Percentiles rank a stretch among this genome's conserved stretches.
Conservation (phyloP, 768 basidiomycete genomes). For the Lepiota venenata region DNA sequence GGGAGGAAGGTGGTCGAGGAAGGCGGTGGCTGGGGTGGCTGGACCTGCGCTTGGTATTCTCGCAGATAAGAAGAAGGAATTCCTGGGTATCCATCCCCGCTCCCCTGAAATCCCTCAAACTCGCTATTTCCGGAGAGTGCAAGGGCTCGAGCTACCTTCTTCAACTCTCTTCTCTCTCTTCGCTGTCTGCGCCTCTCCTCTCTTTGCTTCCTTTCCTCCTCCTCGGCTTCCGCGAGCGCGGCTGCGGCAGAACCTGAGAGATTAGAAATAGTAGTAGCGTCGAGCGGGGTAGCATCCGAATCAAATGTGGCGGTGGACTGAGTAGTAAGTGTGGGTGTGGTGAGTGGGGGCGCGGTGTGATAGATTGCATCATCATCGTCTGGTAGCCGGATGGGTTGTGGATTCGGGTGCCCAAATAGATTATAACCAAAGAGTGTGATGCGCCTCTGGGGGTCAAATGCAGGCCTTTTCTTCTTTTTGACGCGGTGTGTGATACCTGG, state of each 20-base stretch:
- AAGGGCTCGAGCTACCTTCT: conserved; percentile 15
- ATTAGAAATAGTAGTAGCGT: conserved; percentile 50
- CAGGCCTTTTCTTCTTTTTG: conserved; percentile 25
- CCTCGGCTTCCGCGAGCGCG: conserved; percentile 32
- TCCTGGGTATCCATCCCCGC: conserved; percentile 23
- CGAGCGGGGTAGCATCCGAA: conserved; percentile 67
- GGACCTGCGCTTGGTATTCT: conserved; percentile 13
- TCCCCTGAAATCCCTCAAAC: conserved; percentile 70
- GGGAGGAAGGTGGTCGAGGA: conserved; percentile 5
- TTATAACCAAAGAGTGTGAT: conserved; percentile 66
- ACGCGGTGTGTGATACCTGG: conserved; percentile 22
- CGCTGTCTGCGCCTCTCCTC: conserved; percentile 46
- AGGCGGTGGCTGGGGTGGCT: conserved; percentile 9
- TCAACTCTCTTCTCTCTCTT: conserved; percentile 34
- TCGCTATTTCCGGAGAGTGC: conserved; percentile 30
- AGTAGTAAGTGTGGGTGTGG: background rate
- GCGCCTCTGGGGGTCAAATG: conserved; percentile 27
- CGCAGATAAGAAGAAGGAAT: conserved; percentile 3
- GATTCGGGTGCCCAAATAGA: conserved; percentile 51
- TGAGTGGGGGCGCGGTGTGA: background rate
- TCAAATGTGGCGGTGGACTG: conserved; percentile 47
- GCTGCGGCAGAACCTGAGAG: conserved; percentile 39
- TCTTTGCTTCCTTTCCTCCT: conserved; percentile 36
- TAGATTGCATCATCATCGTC: conserved; percentile 45
- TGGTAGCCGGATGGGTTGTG: conserved; percentile 53